Conservation (phyloP, 306 rosid species). For the Dryas octopetala region DNA sequence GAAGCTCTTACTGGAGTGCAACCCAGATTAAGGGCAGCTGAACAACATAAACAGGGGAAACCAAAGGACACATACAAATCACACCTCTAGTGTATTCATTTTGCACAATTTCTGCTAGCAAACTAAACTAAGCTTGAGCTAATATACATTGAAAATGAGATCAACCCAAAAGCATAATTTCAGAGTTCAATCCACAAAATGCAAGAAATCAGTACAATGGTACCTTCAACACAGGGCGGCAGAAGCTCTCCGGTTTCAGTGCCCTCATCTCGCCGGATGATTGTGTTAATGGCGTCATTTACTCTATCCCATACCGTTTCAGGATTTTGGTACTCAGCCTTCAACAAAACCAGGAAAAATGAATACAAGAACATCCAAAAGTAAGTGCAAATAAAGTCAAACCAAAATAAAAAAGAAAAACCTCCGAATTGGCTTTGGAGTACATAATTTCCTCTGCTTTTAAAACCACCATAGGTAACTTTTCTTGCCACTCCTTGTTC, state of each 20-base stretch:
- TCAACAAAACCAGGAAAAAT: constrained; percentile 34
- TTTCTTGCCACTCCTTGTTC: constrained; percentile 98
- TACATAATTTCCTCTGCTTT: constrained; percentile 98
- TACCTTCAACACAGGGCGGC: constrained; percentile 99
- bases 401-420: constrained; percentile 23
- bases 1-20: constrained; percentile 90
- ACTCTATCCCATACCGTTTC: constrained; percentile 93
- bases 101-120: constrained; percentile 7
- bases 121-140: constrained; percentile 10
- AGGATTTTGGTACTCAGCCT: constrained; percentile 77
- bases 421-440: constrained; percentile 99
- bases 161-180: constrained; percentile 9
- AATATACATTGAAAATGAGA: constrained; percentile 14
- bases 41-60: constrained; percentile 26
- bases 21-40: constrained; percentile 98
- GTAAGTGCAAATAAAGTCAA: constrained; percentile 17
- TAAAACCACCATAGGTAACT: constrained; percentile 80
- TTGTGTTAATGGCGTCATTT: constrained; percentile 95
- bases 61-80: constrained; percentile 35
- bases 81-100: constrained; percentile 33
- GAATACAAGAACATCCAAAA: constrained; percentile 14
- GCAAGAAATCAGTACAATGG: constrained; percentile 8
- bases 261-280: constrained; percentile 86
- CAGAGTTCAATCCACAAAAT: constrained; percentile 34
- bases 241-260: constrained; percentile 81